Evolutionary conservation across 306 rosid species (phyloP).

Genomic region (Biancaea sappan): DNA sequence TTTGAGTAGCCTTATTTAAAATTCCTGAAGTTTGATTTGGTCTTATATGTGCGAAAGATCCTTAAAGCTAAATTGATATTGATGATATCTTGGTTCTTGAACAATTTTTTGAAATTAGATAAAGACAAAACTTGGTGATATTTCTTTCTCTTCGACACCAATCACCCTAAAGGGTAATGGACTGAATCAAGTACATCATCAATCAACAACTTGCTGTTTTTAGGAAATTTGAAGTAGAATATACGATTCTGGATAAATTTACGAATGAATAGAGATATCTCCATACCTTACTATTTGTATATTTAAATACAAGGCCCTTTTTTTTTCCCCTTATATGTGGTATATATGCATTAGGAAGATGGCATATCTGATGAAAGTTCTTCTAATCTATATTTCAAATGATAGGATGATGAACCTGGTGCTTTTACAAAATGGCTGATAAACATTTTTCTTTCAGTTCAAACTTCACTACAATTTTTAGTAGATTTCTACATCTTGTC

Average conservation of each 20-base stretch:
- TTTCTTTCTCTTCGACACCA: conserved; percentile 19
- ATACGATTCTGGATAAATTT: neutral
- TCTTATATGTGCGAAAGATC: conserved; percentile 2
- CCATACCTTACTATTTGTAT: neutral
- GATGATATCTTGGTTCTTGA: neutral
- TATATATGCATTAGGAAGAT: neutral
- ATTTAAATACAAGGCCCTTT: neutral
- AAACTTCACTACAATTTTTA: neutral
- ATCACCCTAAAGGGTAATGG: neutral
- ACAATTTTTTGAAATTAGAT: neutral
- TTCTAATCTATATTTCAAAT: neutral
- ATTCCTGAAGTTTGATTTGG: conserved; percentile 1
- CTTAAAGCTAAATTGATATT: conserved; percentile 19
- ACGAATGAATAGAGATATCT: neutral
- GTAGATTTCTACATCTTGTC: neutral
- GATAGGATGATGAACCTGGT: neutral
- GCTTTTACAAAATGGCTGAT: neutral
- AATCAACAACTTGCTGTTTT: neutral
- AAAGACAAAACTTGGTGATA: conserved; percentile 9
- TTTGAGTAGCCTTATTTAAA: neutral
- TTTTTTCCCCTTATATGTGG: neutral
- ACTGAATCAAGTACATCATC: neutral
- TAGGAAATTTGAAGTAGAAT: conserved; percentile 7
- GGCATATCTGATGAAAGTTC: neutral
- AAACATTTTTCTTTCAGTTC: neutral